Percentiles rank a stretch among this genome's conserved stretches.
Conservation (phyloP, 257 asterid species). For the Rhazya stricta region DNA sequence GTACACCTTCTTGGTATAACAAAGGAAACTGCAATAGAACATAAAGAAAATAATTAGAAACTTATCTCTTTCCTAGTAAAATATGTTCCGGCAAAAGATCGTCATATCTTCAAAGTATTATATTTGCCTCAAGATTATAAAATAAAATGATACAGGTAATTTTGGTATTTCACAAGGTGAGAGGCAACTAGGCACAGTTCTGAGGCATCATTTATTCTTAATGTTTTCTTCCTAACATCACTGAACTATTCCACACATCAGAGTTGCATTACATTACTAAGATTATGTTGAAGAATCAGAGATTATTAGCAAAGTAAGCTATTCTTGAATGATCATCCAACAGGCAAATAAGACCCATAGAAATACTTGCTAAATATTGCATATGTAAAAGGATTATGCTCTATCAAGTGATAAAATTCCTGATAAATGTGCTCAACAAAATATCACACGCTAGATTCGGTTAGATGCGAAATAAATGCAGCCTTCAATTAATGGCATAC, state of each 20-base stretch:
- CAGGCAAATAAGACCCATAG: not conserved
- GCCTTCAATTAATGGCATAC: not conserved
- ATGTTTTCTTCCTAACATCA: not conserved
- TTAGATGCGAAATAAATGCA: not conserved
- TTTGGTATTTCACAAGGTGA: not conserved
- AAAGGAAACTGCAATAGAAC: constrained; percentile 65
- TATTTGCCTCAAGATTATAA: not conserved
- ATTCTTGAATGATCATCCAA: not conserved
- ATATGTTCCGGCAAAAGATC: not conserved
- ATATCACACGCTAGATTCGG: constrained; percentile 1
- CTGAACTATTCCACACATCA: not conserved
- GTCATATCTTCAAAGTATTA: not conserved
- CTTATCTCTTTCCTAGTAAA: not conserved
- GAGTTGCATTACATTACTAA: not conserved
- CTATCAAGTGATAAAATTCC: not conserved
- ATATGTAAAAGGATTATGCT: not conserved
- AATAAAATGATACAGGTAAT: not conserved
- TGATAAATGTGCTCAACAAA: not conserved
- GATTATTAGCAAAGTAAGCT: not conserved
- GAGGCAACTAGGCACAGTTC: not conserved
- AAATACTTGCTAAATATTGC: not conserved
- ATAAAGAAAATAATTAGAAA: constrained; percentile 10
- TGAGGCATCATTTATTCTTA: not conserved
- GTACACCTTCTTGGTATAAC: constrained; percentile 96
- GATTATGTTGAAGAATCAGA: too few relatives aligned